Evolutionary conservation across 352 stramenopile genomes (phyloP), one percentile per base, ranked within the genome.

Genomic region (Pythium angustatum): DNA sequence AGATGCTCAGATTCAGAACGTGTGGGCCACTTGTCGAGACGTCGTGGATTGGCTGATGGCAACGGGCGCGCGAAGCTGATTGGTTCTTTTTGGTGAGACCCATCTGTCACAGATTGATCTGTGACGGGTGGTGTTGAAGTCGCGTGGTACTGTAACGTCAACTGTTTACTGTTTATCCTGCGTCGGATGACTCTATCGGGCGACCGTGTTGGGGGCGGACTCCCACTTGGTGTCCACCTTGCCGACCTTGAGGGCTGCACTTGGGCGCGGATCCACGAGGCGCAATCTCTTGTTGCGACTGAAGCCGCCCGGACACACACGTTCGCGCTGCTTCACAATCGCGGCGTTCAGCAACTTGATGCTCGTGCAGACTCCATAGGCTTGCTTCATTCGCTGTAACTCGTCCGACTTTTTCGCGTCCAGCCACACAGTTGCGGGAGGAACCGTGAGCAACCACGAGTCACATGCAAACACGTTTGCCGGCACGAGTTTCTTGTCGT

Each of bases 381-480:
- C 83, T 45, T 91, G 71, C 47, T 81, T 60, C 72, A 92, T 81
- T 14, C 58, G 54, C 54, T 81, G 67, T 26, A 67, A 54, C 53
- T 93, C 74, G 19, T 69, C 61, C 7, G 66, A 70, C 30, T 70
- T 57, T 66, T 90, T 86, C 15, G 81, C 81, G 24, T 83, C 56
- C 14, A 77, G 79, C 85, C 85, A 94, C 10, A 93, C 57, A 7
- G 75, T 79, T 22, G 73, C 57, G 0, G 83, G 83, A 12, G 85
- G 83, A 21, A 76, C 31, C 2, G 82, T 74, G 45, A 94, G 64
- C 26, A 93, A 62, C 83, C 83, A 94, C 57, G 85, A 78, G 54
- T 94, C 83, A 52, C 85, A 94, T 22, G 81, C 65, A 53, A 94
- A 93, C 31, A 93, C 28, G 31, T 94, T 75, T 34, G 80, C 73